A percentile compares a stretch with the other conserved stretches of the same genome.
phyloP scores from a whole-genome alignment of 768 basidiomycete species.

The Leccinum pellstonianum region DNA sequence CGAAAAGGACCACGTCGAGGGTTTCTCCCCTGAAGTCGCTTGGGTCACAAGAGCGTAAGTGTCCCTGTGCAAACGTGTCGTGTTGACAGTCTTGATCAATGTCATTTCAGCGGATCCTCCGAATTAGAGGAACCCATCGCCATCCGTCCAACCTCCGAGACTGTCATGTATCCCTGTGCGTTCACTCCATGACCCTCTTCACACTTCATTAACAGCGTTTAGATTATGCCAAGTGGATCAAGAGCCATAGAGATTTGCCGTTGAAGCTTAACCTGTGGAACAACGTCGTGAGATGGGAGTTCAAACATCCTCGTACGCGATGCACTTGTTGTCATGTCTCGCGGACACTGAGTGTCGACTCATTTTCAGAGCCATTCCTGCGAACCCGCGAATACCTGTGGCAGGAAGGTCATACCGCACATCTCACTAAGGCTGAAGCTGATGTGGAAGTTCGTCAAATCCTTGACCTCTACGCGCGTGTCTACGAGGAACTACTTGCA shows the following conservation, averaged over 20 bases:
- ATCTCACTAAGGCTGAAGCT: constrained; percentile 85
- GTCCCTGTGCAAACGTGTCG: not conserved
- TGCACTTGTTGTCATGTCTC: not conserved
- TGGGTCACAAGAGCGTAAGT: constrained; percentile 97
- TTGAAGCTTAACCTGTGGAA: constrained; percentile 99
- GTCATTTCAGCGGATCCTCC: constrained; percentile 66
- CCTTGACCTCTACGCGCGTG: constrained; percentile 91
- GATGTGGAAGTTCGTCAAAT: constrained; percentile 91
- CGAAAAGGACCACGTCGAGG: constrained; percentile 98
- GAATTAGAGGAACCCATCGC: constrained; percentile 97
- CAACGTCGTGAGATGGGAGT: constrained; percentile 99
- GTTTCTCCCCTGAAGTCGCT: constrained; percentile 99
- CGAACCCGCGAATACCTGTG: constrained; percentile 99
- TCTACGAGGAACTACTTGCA: constrained; percentile 96
- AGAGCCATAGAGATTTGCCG: constrained; percentile 94
- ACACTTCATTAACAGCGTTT: constrained; percentile 5
- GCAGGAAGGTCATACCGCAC: constrained; percentile 99
- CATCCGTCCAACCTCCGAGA: constrained; percentile 97
- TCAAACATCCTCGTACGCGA: constrained; percentile 91
- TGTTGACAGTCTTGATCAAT: not conserved
- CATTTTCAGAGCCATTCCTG: constrained; percentile 85
- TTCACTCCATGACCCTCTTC: constrained; percentile 3
- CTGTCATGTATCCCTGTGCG: constrained; percentile 98
- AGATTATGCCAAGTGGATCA: constrained; percentile 99
- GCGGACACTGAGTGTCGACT: not conserved